These are phyloP conservation scores for Solanum sitiens DNA, from an alignment of 257 asterid genomes.

Conservation along the genomic window DNA sequence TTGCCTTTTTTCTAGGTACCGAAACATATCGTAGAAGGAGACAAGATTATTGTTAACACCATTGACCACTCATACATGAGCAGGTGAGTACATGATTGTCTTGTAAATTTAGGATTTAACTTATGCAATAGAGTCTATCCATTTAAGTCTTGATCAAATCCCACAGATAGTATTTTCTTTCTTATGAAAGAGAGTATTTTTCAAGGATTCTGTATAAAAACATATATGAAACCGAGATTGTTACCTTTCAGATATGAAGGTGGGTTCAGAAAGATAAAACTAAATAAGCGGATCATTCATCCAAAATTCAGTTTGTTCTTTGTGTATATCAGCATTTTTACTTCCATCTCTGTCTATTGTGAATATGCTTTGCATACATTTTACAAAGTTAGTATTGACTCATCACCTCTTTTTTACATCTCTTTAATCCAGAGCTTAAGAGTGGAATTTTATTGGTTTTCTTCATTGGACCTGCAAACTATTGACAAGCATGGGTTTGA, in stretches of 20 bases:
- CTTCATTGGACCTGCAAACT: neutral
- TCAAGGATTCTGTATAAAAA: neutral
- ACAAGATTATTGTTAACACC: slow-evolving; percentile 52
- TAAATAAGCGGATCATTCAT: neutral
- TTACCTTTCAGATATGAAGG: neutral
- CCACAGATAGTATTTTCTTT: neutral
- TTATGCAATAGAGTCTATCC: neutral
- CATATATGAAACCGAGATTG: neutral
- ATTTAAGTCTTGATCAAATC: neutral
- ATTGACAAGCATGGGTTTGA: neutral
- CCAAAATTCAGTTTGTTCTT: neutral
- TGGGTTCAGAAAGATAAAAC: neutral
- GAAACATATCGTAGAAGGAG: slow-evolving; percentile 60
- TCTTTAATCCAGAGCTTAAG: slow-evolving; percentile 7
- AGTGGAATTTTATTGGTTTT: neutral
- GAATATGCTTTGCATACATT: neutral
- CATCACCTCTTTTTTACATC: neutral
- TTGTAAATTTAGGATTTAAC: neutral
- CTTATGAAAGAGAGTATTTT: neutral
- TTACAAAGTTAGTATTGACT: neutral
- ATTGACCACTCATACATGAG: slow-evolving; percentile 41
- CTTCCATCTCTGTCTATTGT: neutral
- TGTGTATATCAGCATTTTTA: neutral
- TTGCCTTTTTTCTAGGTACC: slow-evolving; percentile 42
- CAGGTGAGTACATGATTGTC: slow-evolving; percentile 37